Evolutionary conservation across 352 stramenopile species (phyloP), one percentile per base, ranked within the genome.

Genomic region (Phytophthora tubulina): DNA sequence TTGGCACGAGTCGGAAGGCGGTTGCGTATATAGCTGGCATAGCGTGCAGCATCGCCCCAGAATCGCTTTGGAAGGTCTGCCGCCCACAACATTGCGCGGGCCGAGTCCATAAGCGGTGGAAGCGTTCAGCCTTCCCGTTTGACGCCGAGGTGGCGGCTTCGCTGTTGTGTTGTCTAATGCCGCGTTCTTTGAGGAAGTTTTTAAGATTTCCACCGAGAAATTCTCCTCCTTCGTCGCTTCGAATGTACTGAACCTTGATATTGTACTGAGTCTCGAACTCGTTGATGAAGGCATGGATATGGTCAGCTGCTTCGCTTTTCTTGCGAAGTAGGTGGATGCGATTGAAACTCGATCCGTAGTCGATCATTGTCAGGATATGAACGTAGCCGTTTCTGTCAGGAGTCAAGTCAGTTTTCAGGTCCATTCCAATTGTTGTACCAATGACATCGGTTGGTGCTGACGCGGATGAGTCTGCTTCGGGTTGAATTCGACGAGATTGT

Each of bases 1-100:
- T 21, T 21, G 21, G 21, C 1, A 21, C 21, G 21, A 21, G 21
- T 21, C 21, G 21, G 21, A 21, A 73, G 4, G 30, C 15, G 39
- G 31, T 71, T 65, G 10, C 53, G 63, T 3, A 71, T 65, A 39
- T 65, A 71, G 11, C 21, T 49, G 0, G 63, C 54, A 27, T 65
- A 65, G 5, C 45, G 13, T 11, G 55, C 63, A 2, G 35, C 55
- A 32, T 72, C 63, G 2, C 63, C 63, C 45, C 36, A 71, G 17
- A 53, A 71, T 17, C 54, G 5, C 8, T 65, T 31, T 3, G 54
- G 63, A 8, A 64, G 30, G 21, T 27, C 42, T 2, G 54, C 58
- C 0, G 63, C 54, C 45, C 63, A 70, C 1, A 64, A 35, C 44
- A 70, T 70, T 6, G 63, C 53, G 27, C 63, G 35, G 6, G 36